A percentile compares a stretch with the other conserved stretches of the same genome.
These are phyloP conservation scores for Neurospora sp. DNA, from an alignment of 495 filamentous ascomycete species.

Conservation along the genomic window DNA sequence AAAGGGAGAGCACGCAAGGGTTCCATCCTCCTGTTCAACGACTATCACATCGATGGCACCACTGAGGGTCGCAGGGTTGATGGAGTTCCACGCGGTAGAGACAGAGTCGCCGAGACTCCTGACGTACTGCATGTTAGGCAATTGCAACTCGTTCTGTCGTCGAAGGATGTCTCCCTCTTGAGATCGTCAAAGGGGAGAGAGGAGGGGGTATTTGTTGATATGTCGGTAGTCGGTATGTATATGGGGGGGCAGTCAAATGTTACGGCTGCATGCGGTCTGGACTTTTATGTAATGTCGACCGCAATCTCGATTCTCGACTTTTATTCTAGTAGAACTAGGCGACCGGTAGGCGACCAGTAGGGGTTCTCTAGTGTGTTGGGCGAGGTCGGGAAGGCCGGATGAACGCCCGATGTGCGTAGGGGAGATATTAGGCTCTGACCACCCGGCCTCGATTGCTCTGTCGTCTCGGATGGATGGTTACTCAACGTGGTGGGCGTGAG, in stretches of 20 bases:
- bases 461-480: not conserved
- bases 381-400: not conserved
- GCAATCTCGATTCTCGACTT: not conserved
- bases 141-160: not conserved
- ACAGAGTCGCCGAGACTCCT: slow-evolving; percentile 90
- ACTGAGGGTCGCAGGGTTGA: slow-evolving; percentile 94
- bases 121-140: slow-evolving; percentile 83
- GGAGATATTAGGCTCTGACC: not conserved
- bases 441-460: not conserved
- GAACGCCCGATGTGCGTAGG: not conserved
- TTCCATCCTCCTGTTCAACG: slow-evolving; percentile 92
- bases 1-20: slow-evolving; percentile 82
- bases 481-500: not conserved
- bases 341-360: not conserved
- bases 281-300: not conserved
- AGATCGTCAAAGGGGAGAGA: not conserved
- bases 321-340: not conserved
- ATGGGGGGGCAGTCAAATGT: not conserved
- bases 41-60: slow-evolving; percentile 99
- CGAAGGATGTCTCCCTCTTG: not conserved
- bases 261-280: not conserved
- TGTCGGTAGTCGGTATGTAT: not conserved
- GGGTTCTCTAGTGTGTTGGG: not conserved
- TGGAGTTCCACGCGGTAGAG: slow-evolving; percentile 98
- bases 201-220: not conserved